These are phyloP conservation scores for Citrus cavaleriei DNA, from an alignment of 345 rosid genomes.

Conservation along the genomic window DNA sequence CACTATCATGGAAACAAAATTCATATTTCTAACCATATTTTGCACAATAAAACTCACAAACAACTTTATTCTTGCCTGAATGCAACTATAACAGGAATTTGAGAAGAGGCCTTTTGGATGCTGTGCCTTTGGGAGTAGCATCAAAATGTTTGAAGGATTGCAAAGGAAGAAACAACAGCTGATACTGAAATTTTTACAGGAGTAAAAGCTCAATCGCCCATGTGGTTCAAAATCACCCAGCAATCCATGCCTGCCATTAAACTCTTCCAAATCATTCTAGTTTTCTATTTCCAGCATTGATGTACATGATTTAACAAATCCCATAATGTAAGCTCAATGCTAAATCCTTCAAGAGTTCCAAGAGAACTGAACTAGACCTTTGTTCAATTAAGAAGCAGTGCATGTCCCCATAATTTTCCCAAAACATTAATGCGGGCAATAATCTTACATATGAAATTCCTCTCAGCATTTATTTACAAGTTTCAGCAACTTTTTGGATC, in stretches of 20 bases:
- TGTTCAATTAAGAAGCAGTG: conserved; percentile 2
- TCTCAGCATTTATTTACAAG: conserved; percentile 26
- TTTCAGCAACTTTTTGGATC: conserved; percentile 48
- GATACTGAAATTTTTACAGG: conserved; percentile 45
- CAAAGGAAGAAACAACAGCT: conserved; percentile 48
- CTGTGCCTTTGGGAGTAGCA: conserved; percentile 47
- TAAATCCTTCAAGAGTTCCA: conserved; percentile 16
- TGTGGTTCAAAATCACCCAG: conserved; percentile 7
- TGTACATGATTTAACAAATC: conserved; percentile 8
- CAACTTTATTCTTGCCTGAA: conserved; percentile 37
- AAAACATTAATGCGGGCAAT: not conserved
- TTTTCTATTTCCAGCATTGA: conserved; percentile 10
- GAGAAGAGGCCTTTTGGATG: conserved; percentile 45
- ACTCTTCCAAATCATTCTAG: conserved; percentile 3
- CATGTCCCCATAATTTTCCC: not conserved
- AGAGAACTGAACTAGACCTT: not conserved
- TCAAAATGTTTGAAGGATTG: conserved; percentile 48
- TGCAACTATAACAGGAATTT: conserved; percentile 48
- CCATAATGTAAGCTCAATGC: conserved; percentile 16
- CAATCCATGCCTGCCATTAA: not conserved
- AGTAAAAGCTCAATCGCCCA: not conserved
- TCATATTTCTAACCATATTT: not conserved
- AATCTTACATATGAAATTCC: conserved; percentile 2
- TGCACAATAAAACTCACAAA: conserved; percentile 9
- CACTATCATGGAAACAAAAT: conserved; percentile 16